These are phyloP conservation scores for Samsoniella hepiali DNA, from an alignment of 2,329 filamentous ascomycete genomes.

Conservation along the genomic window DNA sequence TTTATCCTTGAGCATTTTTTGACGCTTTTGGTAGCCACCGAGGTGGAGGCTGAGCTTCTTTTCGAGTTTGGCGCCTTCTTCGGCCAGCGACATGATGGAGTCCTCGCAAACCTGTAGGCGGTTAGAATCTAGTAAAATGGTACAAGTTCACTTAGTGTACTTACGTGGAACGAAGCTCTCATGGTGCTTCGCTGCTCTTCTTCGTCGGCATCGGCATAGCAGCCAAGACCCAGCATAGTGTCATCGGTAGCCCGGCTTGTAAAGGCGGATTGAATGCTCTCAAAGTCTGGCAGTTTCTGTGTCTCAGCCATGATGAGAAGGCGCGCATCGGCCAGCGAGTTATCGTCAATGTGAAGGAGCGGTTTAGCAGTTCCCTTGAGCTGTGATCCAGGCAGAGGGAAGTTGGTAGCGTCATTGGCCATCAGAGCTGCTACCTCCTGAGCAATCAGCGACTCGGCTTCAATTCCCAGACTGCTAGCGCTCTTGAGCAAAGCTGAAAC, in stretches of 20 bases:
- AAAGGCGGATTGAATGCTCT: constrained; percentile 53
- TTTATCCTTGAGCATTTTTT: constrained; percentile 76
- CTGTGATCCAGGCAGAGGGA: constrained; percentile 65
- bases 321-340: constrained; percentile 69
- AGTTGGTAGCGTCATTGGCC: constrained; percentile 75
- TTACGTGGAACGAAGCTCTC: constrained; percentile 70
- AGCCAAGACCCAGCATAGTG: constrained; percentile 73
- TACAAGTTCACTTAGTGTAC: constrained; percentile 27
- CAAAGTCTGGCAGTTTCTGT: constrained; percentile 46
- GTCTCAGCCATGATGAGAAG: constrained; percentile 72
- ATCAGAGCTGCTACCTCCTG: constrained; percentile 76
- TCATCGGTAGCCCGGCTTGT: constrained; percentile 51
- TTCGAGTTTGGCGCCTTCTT: constrained; percentile 81
- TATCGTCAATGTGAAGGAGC: constrained; percentile 66
- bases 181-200: constrained; percentile 63
- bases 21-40: constrained; percentile 85
- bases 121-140: constrained; percentile 20
- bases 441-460: constrained; percentile 67
- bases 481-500: constrained; percentile 63
- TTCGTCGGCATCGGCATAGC: constrained; percentile 74
- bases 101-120: constrained; percentile 62
- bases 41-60: constrained; percentile 88
- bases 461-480: constrained; percentile 59
- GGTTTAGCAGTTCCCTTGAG: constrained; percentile 59
- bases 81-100: constrained; percentile 68